Evolutionary conservation across 352 stramenopile species (phyloP).

Genomic region (Nothophytophthora sp.): DNA sequence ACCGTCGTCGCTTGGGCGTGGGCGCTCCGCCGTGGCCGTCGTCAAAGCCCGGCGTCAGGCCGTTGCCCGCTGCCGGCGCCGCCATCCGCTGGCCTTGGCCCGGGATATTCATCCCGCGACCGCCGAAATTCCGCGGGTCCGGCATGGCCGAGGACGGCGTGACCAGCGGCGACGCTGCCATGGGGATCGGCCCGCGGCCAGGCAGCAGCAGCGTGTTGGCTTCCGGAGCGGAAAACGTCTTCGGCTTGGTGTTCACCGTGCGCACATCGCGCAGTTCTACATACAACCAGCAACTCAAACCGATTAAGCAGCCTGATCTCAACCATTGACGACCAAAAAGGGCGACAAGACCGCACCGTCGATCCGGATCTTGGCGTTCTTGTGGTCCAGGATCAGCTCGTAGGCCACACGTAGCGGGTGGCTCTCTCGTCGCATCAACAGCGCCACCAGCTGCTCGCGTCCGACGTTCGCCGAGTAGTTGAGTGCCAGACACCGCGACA

Average conservation of each 20-base stretch:
- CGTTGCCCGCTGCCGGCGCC: slow-evolving; percentile 12
- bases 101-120: slow-evolving; percentile 36
- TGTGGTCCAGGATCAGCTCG: slow-evolving; percentile 98
- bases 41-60: slow-evolving; percentile 37
- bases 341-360: slow-evolving; percentile 41
- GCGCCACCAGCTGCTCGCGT: slow-evolving; percentile 56
- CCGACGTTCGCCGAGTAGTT: slow-evolving; percentile 49
- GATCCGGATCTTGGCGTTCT: slow-evolving; percentile 95
- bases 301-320: slow-evolving; percentile 1
- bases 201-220: slow-evolving; percentile 66
- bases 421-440: slow-evolving; percentile 61
- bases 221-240: slow-evolving; percentile 76
- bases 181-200: slow-evolving; percentile 73
- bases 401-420: slow-evolving; percentile 94
- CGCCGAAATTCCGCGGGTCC: slow-evolving; percentile 70
- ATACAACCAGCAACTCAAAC: neutral
- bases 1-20: slow-evolving; percentile 86
- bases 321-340: neutral
- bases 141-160: slow-evolving; percentile 47
- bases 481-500: slow-evolving; percentile 57
- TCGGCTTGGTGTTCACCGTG: slow-evolving; percentile 68
- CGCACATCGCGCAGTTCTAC: slow-evolving; percentile 76
- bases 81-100: slow-evolving; percentile 29
- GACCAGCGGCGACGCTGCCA: slow-evolving; percentile 78
- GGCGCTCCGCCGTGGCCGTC: slow-evolving; percentile 34